Base-by-base conservation (phyloP, 2,329 filamentous ascomycete genomes). In the Incumbomyces lentus region DNA sequence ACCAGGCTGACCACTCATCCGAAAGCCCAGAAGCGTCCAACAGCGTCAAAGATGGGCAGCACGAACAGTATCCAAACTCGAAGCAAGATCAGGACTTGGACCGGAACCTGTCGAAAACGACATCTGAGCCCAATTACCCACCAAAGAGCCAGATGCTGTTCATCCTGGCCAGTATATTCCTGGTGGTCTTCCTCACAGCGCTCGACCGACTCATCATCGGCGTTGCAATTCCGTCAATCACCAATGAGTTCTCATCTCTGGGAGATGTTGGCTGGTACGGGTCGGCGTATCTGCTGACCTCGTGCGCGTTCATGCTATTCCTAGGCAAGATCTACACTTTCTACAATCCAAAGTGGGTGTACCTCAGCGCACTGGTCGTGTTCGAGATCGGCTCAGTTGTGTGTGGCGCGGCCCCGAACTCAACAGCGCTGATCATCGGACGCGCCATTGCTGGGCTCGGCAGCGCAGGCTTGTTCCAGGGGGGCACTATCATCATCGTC, bases 291-390 rank as follows among this genome's bases (percentile, higher is more conserved):
- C 63, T 69, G 49, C 59, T 74, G 44, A 70, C 68, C 1, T 52
- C 63, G 16, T 63, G 63, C 6, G 59, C 65, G 34, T 65, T 73
- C 44, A 69, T 74, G 45, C 63, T 68, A 1, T 59, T 63, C 0
- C 67, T 64, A 52, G 73, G 73, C 2, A 68, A 70, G 47, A 54
- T 65, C 2, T 74, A 68, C 58, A 71, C 66, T 39, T 72, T 64
- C 55, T 71, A 68, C 55, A 58, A 58, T 1, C 57, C 67, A 7
- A 56, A 55, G 43, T 43, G 26, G 11, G 35, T 47, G 2, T 68
- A 63, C 38, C 51, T 65, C 18, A 35, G 47, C 34, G 58, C 58
- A 2, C 52, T 64, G 3, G 52, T 40, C 12, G 37, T 62, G 1
- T 65, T 66, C 47, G 60, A 64, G 31, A 26, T 64, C 4, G 60